Conservation (phyloP, 75 land plant species). For the Cunninghamia lanceolata region DNA sequence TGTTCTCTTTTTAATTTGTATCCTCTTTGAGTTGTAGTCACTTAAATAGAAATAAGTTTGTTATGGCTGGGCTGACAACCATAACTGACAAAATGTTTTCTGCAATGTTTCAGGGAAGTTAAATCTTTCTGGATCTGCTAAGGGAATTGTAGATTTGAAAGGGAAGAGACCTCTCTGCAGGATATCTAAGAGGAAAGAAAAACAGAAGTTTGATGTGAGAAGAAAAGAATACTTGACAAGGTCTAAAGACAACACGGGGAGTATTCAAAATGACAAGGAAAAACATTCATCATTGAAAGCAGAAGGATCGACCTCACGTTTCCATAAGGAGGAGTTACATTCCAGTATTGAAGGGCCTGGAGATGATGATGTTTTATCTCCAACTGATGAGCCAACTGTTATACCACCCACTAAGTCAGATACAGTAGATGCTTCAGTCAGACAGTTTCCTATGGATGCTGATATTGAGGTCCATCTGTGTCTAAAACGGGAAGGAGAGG, state of each 20-base stretch:
- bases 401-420: background rate
- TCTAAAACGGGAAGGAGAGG: background rate
- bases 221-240: constrained; percentile 8
- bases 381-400: background rate
- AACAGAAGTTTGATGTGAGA: background rate
- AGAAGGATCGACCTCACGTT: background rate
- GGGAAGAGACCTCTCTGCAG: background rate
- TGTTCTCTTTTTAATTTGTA: background rate
- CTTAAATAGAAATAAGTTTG: background rate
- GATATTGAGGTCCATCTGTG: background rate
- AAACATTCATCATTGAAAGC: background rate
- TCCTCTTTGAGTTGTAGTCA: background rate
- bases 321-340: background rate
- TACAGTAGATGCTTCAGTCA: background rate
- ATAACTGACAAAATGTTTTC: background rate
- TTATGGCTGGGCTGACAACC: background rate
- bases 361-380: background rate
- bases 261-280: background rate
- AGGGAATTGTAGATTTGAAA: background rate
- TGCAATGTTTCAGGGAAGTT: background rate
- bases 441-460: background rate
- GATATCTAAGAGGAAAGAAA: background rate
- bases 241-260: background rate
- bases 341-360: background rate
- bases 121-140: background rate